These are phyloP conservation scores for Raffaelea deltoideospora DNA, from an alignment of 2,329 filamentous ascomycete species.

Conservation along the genomic window DNA sequence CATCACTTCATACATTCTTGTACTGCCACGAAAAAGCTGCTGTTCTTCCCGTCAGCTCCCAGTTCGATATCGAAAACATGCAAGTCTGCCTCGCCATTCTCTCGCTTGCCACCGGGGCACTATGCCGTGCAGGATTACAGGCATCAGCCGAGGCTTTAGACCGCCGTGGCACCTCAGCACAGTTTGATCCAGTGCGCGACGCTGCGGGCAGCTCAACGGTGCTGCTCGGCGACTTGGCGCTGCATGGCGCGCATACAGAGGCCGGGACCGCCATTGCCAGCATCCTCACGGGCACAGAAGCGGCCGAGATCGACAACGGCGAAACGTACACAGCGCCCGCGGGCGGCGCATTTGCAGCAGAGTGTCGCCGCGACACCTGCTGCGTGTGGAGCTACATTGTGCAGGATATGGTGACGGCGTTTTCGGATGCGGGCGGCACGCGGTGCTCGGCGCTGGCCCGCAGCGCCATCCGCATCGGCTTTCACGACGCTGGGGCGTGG, in stretches of 20 bases:
- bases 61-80: too few relatives aligned
- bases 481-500: constrained; percentile 31
- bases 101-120: too few relatives aligned
- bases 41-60: too few relatives aligned
- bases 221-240: constrained; percentile 23
- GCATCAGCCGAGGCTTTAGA: too few relatives aligned
- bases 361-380: constrained; percentile 14
- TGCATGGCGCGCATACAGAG: constrained; percentile 15
- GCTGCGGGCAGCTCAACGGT: constrained; percentile 1
- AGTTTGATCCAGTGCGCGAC: too few relatives aligned
- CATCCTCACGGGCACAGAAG: constrained; percentile 14
- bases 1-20: too few relatives aligned
- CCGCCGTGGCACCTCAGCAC: too few relatives aligned
- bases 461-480: constrained; percentile 28
- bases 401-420: constrained; percentile 18
- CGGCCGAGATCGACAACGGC: constrained; percentile 10
- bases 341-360: constrained; percentile 10
- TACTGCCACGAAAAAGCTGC: too few relatives aligned
- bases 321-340: constrained; percentile 10
- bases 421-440: constrained; percentile 11
- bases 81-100: too few relatives aligned
- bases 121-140: too few relatives aligned
- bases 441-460: constrained; percentile 18
- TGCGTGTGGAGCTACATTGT: constrained; percentile 26
- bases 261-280: constrained; percentile 22